These are phyloP conservation scores for Serendipita sp. DNA, from an alignment of 768 basidiomycete species.

Conservation along the genomic window DNA sequence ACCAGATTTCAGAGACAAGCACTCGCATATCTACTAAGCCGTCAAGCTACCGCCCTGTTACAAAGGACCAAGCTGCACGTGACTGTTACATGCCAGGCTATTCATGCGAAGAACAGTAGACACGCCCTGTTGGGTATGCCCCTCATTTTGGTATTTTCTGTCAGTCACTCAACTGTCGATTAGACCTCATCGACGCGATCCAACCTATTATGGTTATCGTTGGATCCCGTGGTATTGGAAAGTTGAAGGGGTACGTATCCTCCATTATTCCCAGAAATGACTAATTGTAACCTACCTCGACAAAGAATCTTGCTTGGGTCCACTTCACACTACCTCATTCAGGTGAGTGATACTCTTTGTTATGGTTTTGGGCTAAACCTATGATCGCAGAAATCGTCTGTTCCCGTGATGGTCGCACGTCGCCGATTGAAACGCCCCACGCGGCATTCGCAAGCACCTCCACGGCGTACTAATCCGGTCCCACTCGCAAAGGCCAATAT, in stretches of 20 bases:
- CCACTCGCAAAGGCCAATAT: slow-evolving; percentile 78
- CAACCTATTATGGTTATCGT: slow-evolving; percentile 89
- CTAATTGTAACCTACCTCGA: not conserved
- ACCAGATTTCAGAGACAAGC: slow-evolving; percentile 52
- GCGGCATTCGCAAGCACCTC: slow-evolving; percentile 60
- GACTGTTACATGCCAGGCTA: slow-evolving; percentile 78
- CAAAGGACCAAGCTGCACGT: slow-evolving; percentile 84
- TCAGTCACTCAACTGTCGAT: not conserved
- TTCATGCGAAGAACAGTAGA: slow-evolving; percentile 89
- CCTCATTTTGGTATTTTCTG: not conserved
- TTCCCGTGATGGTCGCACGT: slow-evolving; percentile 93
- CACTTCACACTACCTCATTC: slow-evolving; percentile 85
- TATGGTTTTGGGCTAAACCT: not conserved
- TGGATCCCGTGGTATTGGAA: slow-evolving; percentile 78
- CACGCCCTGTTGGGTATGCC: slow-evolving; percentile 67
- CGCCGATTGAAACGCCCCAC: slow-evolving; percentile 79
- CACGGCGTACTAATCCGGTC: slow-evolving; percentile 65
- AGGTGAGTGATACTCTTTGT: slow-evolving; percentile 26
- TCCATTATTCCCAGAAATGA: not conserved
- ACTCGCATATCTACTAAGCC: slow-evolving; percentile 69
- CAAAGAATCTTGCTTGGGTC: slow-evolving; percentile 78
- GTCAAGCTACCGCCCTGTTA: slow-evolving; percentile 76
- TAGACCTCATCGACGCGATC: slow-evolving; percentile 71
- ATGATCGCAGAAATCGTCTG: slow-evolving; percentile 61
- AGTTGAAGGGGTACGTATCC: slow-evolving; percentile 63